These are phyloP conservation scores for Chaetomium tenue DNA, from an alignment of 495 filamentous ascomycete species.

Conservation along the genomic window DNA sequence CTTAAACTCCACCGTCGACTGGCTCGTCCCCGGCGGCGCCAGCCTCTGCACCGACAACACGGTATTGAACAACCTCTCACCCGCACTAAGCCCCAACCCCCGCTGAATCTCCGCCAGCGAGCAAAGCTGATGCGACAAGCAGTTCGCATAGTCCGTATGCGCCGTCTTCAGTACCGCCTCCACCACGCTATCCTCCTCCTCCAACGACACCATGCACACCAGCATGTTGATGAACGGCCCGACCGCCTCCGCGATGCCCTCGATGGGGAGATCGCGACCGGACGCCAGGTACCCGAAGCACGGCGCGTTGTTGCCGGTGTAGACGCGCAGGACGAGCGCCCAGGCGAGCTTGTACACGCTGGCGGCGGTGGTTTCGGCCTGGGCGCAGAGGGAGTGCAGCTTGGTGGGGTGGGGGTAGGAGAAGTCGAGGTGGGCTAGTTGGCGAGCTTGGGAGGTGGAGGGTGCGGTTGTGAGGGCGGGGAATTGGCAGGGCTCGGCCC, in stretches of 20 bases:
- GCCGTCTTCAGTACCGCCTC: neutral
- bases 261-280: conserved; percentile 11
- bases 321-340: conserved; percentile 12
- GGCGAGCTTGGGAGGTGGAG: neutral
- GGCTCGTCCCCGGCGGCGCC: neutral
- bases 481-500: conserved; percentile 11
- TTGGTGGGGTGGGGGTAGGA: conserved; percentile 1
- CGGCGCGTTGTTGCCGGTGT: conserved; percentile 10
- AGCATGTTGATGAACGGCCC: conserved; percentile 20
- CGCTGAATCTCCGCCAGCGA: conserved; percentile 17
- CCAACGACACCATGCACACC: conserved; percentile 11
- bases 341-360: conserved; percentile 12
- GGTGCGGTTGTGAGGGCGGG: neutral
- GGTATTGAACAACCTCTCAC: conserved; percentile 10
- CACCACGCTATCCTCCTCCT: neutral
- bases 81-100: neutral
- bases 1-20: conserved; percentile 6
- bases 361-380: conserved; percentile 2
- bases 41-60: conserved; percentile 17
- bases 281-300: conserved; percentile 15
- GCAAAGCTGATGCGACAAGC: conserved; percentile 15
- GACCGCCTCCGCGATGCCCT: conserved; percentile 1
- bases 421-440: conserved; percentile 8
- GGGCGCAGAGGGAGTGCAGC: conserved; percentile 2
- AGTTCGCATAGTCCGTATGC: conserved; percentile 6